Evolutionary conservation across 768 basidiomycete species (phyloP).

Genomic region (Mycena rosella): DNA sequence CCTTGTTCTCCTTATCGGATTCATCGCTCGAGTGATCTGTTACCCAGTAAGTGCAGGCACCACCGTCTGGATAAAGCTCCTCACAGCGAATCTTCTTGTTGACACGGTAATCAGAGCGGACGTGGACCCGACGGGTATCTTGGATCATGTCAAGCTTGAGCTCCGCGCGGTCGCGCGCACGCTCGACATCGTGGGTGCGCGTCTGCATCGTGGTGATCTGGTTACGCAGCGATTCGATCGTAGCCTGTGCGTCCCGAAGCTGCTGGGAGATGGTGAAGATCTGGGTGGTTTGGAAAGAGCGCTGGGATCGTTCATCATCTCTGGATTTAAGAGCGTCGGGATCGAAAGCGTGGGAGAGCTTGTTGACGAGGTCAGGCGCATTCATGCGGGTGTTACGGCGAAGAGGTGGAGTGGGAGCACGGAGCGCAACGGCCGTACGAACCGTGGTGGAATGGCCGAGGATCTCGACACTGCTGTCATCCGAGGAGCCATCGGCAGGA

Average conservation of each 20-base stretch:
- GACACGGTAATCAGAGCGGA: background rate
- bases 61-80: constrained; percentile 22
- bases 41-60: constrained; percentile 4
- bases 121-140: background rate
- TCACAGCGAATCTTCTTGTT: constrained; percentile 9
- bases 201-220: background rate
- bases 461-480: constrained; percentile 10
- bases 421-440: constrained; percentile 11
- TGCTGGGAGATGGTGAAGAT: constrained; percentile 9
- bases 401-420: constrained; percentile 12
- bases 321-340: background rate
- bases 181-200: constrained; percentile 17
- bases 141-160: constrained; percentile 17
- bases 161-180: constrained; percentile 32
- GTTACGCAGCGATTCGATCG: constrained; percentile 17
- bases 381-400: background rate
- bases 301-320: constrained; percentile 10
- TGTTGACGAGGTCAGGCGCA: constrained; percentile 9
- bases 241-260: constrained; percentile 19
- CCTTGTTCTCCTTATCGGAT: background rate
- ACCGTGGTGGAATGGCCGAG: background rate
- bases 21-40: constrained; percentile 8
- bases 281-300: constrained; percentile 18
- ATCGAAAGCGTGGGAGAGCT: background rate
- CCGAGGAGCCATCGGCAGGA: background rate